A percentile compares a stretch with the other conserved stretches of the same genome.
Evolutionary conservation across 345 rosid species (phyloP).

Genomic region (Salix exigua): DNA sequence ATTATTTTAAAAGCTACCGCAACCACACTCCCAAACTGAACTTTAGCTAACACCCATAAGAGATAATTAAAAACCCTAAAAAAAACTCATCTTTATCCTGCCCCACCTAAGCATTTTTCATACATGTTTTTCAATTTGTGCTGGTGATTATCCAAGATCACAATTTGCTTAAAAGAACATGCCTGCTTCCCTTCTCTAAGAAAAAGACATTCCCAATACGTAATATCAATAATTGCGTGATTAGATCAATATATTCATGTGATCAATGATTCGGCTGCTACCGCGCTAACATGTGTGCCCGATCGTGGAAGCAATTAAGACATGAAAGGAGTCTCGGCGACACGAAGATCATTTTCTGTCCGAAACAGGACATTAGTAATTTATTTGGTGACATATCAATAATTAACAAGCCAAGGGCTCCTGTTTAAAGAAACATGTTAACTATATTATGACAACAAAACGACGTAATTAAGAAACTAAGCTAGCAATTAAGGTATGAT

Average conservation of each 20-base stretch:
- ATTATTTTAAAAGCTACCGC: no score
- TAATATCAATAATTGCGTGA: not conserved
- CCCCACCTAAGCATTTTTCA: no score
- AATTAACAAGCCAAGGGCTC: not conserved
- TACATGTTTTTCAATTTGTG: not conserved
- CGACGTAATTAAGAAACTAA: not conserved
- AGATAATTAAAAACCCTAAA: no score
- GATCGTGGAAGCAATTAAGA: not conserved
- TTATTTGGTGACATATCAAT: not conserved
- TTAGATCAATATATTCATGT: not conserved
- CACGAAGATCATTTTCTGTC: not conserved
- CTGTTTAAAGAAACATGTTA: not conserved
- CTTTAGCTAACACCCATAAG: not conserved
- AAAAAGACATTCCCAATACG: not conserved
- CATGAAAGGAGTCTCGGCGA: not conserved
- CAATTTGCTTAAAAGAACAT: not conserved
- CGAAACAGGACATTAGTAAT: not conserved
- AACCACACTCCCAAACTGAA: no score
- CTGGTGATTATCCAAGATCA: not conserved
- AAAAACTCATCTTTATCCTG: no score
- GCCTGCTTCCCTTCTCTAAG: not conserved
- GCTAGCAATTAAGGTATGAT: not conserved
- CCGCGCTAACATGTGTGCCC: not conserved
- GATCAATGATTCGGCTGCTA: not conserved
- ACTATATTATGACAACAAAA: not conserved